Conservation (phyloP, 2,329 filamentous ascomycete species). For the Apiospora aurea region DNA sequence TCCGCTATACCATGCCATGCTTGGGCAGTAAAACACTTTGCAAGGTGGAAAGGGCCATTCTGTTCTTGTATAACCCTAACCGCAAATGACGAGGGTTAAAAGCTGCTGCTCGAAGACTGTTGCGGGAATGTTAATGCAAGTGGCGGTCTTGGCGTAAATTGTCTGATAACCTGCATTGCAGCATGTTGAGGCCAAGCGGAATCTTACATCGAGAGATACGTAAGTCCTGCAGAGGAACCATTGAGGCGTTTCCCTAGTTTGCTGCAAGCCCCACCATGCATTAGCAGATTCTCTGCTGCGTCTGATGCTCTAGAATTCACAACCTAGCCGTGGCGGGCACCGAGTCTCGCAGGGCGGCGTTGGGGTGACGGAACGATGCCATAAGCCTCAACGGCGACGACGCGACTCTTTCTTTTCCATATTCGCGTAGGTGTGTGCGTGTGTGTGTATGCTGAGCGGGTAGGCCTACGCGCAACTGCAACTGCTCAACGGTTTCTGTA, state of each 20-base stretch:
- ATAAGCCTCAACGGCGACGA: conserved; percentile 8
- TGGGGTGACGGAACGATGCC: conserved; percentile 14
- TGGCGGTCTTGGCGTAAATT: conserved; percentile 38
- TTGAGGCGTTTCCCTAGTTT: conserved; percentile 32
- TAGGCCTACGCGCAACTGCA: conserved; percentile 5
- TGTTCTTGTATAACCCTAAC: conserved; percentile 14
- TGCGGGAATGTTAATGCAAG: conserved; percentile 35
- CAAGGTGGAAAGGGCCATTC: background rate
- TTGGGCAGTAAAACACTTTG: background rate
- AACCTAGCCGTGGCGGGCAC: conserved; percentile 16
- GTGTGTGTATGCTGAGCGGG: background rate
- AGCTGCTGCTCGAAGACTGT: conserved; percentile 24
- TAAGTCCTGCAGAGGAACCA: conserved; percentile 38
- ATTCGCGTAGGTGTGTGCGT: background rate
- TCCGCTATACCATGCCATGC: background rate
- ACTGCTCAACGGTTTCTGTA: conserved; percentile 19
- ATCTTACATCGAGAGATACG: conserved; percentile 44
- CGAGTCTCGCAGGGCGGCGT: conserved; percentile 19
- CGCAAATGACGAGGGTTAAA: background rate
- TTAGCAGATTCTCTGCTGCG: conserved; percentile 6
- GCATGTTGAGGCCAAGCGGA: conserved; percentile 39
- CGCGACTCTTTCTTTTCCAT: background rate
- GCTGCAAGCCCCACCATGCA: conserved; percentile 21
- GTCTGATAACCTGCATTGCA: conserved; percentile 18
- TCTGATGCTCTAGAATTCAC: conserved; percentile 19